Conservation (phyloP, 768 basidiomycete species). For the Epithele typhae region DNA sequence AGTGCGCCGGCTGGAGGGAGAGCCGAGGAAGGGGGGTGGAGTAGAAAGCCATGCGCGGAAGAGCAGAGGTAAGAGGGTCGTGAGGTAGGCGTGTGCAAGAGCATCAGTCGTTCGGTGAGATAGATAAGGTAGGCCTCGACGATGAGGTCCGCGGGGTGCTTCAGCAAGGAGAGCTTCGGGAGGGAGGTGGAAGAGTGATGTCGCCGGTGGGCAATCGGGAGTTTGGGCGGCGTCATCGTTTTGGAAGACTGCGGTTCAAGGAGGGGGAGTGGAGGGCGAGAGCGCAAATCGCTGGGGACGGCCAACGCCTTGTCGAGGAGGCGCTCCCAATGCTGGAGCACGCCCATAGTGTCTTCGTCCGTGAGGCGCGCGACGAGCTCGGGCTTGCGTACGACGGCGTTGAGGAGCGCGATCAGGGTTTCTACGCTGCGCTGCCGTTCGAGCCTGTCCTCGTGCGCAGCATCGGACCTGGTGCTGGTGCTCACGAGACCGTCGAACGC, state of each 20-base stretch:
- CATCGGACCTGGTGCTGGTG: conserved; percentile 27
- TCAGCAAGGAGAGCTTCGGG: conserved; percentile 30
- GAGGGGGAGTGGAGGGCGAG: conserved; percentile 19
- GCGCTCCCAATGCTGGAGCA: conserved; percentile 56
- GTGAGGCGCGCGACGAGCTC: conserved; percentile 58
- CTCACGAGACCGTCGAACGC: conserved; percentile 48
- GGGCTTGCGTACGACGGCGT: conserved; percentile 41
- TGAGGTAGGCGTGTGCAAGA: conserved; percentile 50
- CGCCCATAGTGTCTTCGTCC: conserved; percentile 50
- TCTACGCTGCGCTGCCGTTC: conserved; percentile 67
- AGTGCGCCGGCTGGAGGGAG: conserved; percentile 41
- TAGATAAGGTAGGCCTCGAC: conserved; percentile 60
- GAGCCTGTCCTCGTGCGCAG: conserved; percentile 34
- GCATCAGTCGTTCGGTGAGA: conserved; percentile 57
- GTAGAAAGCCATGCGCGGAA: conserved; percentile 65
- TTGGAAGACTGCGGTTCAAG: conserved; percentile 24
- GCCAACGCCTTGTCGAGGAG: conserved; percentile 53
- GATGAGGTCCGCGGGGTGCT: conserved; percentile 59
- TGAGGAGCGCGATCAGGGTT: conserved; percentile 54
- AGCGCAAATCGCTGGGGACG: conserved; percentile 13
- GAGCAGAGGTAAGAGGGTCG: conserved; percentile 62
- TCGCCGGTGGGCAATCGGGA: conserved; percentile 44
- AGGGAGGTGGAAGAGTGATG: conserved; percentile 60
- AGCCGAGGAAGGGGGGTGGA: conserved; percentile 65
- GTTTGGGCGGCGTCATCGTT: conserved; percentile 25